Percentiles rank a stretch among this genome's conserved stretches.
Evolutionary conservation across 108 stramenopile genomes (phyloP).

Genomic region (Schizochytrium sp.): DNA sequence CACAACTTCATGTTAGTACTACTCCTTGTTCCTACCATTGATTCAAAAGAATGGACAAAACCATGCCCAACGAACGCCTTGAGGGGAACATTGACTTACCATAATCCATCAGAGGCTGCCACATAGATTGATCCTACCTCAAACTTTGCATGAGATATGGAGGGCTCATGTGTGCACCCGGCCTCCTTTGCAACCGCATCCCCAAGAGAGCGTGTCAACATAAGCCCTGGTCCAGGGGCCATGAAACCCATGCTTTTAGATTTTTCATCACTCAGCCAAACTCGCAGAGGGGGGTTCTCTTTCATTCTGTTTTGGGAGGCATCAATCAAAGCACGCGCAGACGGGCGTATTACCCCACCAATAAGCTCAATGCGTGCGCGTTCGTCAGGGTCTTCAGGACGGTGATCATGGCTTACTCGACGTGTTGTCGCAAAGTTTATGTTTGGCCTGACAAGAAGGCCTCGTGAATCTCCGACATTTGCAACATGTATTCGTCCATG

Average conservation of each 20-base stretch:
- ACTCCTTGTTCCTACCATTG: not conserved
- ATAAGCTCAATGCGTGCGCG: not conserved
- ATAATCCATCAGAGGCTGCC: constrained; percentile 35
- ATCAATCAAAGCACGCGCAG: not conserved
- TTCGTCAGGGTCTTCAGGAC: not conserved
- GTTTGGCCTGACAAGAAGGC: not conserved
- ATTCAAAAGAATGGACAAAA: not conserved
- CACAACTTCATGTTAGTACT: not conserved
- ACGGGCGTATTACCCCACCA: constrained; percentile 7
- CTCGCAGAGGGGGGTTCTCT: not conserved
- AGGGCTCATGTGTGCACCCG: constrained; percentile 33
- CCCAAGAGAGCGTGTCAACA: constrained; percentile 27
- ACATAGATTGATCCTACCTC: not conserved
- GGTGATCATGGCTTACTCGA: not conserved
- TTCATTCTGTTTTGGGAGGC: not conserved
- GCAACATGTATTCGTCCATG: not conserved
- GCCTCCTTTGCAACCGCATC: constrained; percentile 31
- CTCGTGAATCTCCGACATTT: constrained; percentile 48
- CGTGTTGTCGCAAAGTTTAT: not conserved
- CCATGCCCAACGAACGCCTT: not conserved
- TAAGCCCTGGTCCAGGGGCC: constrained; percentile 17
- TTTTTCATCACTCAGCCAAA: constrained; percentile 20
- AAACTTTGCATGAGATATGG: not conserved
- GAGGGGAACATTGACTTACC: not conserved
- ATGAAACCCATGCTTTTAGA: not conserved